Base-by-base conservation (phyloP, 495 filamentous ascomycete species). In the Viridothelium virens region DNA sequence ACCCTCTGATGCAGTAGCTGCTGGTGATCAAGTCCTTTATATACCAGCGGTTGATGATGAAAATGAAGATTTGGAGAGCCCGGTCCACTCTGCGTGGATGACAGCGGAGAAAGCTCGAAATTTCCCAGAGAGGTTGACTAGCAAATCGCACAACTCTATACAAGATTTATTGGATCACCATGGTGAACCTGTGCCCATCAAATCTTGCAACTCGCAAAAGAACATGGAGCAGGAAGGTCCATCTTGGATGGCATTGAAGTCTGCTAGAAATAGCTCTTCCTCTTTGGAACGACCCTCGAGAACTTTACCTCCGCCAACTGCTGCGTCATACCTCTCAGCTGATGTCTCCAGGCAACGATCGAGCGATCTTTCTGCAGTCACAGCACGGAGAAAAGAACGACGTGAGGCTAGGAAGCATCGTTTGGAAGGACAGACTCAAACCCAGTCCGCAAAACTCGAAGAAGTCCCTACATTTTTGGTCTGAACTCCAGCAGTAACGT, bases 381-480 rank as follows among this genome's bases (percentile, higher is more conserved):
- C 53, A 36, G 7, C 7, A 36, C n/a, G 53, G 36, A 59, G 7
- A 9, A 36, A 34, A 36, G 53, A 59, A 36, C 53, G 53, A 36
- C 53, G 53, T 36, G 11, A 59, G 10, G 31, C 53, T 31, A 59
- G 53, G 31, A 59, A 36, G 31, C 53, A 10, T 59, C 53, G 53
- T 7, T 7, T 9, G 10, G 53, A 36, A 36, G 31, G 6, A 14
- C n/a, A 59, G 14, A n/a, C 53, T 36, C 53, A 3, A 9, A 7
- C 53, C 2, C 25, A 59, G 3, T 31, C 53, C 31, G 31, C 31
- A 59, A 33, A 7, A 36, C 25, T 59, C 7, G 53, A 36, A 59
- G 53, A 59, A 18, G 53, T 59, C 3, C 53, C 53, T 34, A 59
- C 53, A 3, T 59, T 59, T 14, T 59, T 36, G 53, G 53, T 59